phyloP scores from a whole-genome alignment of 2,329 filamentous ascomycete species.

The Blastomyces parvus region DNA sequence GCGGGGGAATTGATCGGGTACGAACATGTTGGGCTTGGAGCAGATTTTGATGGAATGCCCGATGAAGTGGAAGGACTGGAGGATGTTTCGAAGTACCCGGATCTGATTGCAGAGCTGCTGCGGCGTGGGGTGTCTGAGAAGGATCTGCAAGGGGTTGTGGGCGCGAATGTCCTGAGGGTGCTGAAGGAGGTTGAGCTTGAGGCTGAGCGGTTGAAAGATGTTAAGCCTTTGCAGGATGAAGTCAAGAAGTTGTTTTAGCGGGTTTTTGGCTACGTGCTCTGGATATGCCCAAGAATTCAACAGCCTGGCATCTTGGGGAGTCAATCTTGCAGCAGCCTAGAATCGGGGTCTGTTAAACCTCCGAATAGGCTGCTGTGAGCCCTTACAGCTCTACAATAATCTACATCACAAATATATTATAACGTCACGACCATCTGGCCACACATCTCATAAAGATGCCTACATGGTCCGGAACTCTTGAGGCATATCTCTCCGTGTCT shows the following conservation, averaged over 20 bases:
- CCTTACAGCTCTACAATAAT: background rate
- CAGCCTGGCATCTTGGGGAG: background rate
- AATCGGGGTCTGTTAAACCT: background rate
- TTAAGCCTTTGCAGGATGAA: conserved; percentile 5
- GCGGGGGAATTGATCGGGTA: conserved; percentile 78
- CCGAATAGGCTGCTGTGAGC: background rate
- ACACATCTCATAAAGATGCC: background rate
- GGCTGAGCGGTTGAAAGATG: conserved; percentile 4
- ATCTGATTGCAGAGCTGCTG: conserved; percentile 65
- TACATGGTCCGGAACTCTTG: background rate
- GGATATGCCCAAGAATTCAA: background rate
- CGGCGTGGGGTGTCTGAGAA: conserved; percentile 61
- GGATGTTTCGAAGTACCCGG: conserved; percentile 75
- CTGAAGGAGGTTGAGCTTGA: conserved; percentile 65
- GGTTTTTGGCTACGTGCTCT: background rate
- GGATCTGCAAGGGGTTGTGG: conserved; percentile 65
- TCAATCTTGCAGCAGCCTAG: background rate
- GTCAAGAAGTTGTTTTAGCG: background rate
- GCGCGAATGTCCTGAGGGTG: conserved; percentile 72
- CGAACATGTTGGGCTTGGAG: conserved; percentile 77
- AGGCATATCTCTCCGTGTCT: background rate
- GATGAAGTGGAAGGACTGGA: conserved; percentile 63
- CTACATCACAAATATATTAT: background rate
- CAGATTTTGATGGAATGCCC: conserved; percentile 68
- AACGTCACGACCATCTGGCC: background rate